Percentiles rank a stretch among this genome's conserved stretches.
Evolutionary conservation across 352 stramenopile species (phyloP).

Genomic region (Paralagenidium karlingii): DNA sequence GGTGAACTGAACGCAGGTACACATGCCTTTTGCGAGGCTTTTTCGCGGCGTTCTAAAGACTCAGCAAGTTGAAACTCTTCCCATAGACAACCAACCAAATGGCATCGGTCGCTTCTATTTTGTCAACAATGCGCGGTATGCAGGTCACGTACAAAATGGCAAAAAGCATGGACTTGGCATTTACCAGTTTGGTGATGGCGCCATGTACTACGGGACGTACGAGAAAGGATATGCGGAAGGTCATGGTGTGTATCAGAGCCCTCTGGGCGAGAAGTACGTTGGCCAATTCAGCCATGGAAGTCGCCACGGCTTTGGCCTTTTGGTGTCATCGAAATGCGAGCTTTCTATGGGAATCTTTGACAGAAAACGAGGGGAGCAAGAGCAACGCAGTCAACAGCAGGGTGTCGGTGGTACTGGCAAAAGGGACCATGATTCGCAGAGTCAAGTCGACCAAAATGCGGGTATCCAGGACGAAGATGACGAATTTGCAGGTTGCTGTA

Average conservation of each 20-base stretch:
- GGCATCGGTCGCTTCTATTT: slow-evolving; percentile 22
- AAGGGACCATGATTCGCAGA: no score
- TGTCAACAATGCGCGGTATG: slow-evolving; percentile 19
- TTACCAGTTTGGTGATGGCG: slow-evolving; percentile 19
- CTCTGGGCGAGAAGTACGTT: slow-evolving; percentile 24
- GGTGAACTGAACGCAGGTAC: slow-evolving; percentile 15
- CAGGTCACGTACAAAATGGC: slow-evolving; percentile 16
- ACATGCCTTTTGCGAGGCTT: background rate
- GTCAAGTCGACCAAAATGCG: no score
- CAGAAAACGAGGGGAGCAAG: no score
- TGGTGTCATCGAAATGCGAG: slow-evolving; percentile 16
- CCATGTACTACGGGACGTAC: slow-evolving; percentile 26
- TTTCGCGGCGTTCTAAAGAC: background rate
- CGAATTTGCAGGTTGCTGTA: background rate
- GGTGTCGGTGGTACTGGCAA: no score
- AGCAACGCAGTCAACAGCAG: no score
- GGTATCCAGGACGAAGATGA: slow-evolving; percentile 1
- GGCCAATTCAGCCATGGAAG: slow-evolving; percentile 22
- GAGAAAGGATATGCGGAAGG: slow-evolving; percentile 9
- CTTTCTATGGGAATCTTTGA: slow-evolving; percentile 11
- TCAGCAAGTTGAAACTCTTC: background rate
- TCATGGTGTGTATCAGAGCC: slow-evolving; percentile 27
- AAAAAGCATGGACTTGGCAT: slow-evolving; percentile 29
- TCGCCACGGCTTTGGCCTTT: slow-evolving; percentile 24
- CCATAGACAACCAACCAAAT: slow-evolving; percentile 16